These are phyloP conservation scores for Centella asiatica DNA, from an alignment of 129 eudicot species.

Conservation along the genomic window DNA sequence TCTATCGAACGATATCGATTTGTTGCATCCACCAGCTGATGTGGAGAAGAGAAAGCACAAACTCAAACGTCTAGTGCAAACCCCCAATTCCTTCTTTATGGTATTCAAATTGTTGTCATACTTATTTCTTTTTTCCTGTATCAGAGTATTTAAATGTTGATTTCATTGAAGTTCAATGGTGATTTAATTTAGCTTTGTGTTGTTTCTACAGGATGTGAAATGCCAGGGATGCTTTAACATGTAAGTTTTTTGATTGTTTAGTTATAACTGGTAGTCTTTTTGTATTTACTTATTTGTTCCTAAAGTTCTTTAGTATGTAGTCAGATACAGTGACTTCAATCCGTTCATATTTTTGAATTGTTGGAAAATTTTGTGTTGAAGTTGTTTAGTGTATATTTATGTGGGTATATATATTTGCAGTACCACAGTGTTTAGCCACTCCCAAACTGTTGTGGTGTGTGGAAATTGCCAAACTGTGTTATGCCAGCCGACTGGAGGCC, in stretches of 20 bases:
- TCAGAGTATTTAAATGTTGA: background rate
- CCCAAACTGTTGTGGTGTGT: constrained; percentile 40
- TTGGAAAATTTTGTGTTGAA: no score
- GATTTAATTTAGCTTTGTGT: background rate
- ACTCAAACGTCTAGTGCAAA: constrained; percentile 53
- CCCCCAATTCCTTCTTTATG: constrained; percentile 62
- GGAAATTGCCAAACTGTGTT: constrained; percentile 38
- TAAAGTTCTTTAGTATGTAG: no score
- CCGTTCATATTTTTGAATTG: no score
- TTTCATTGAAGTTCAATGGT: background rate
- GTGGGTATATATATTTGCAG: constrained; percentile 4
- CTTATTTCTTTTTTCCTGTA: background rate
- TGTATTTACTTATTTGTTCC: background rate
- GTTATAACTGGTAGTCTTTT: no score
- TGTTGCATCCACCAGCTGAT: constrained; percentile 60
- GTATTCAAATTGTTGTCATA: constrained; percentile 5
- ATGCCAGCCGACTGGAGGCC: constrained; percentile 45
- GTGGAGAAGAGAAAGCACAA: constrained; percentile 68
- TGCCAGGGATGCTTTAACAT: constrained; percentile 57
- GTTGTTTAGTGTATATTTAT: background rate
- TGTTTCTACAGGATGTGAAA: constrained; percentile 39
- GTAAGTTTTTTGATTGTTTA: constrained; percentile 16
- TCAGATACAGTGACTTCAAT: no score
- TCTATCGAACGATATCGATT: constrained; percentile 48
- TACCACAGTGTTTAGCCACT: constrained; percentile 43